phyloP scores from a whole-genome alignment of 257 asterid genomes.

The Paraleonurus japonicus region DNA sequence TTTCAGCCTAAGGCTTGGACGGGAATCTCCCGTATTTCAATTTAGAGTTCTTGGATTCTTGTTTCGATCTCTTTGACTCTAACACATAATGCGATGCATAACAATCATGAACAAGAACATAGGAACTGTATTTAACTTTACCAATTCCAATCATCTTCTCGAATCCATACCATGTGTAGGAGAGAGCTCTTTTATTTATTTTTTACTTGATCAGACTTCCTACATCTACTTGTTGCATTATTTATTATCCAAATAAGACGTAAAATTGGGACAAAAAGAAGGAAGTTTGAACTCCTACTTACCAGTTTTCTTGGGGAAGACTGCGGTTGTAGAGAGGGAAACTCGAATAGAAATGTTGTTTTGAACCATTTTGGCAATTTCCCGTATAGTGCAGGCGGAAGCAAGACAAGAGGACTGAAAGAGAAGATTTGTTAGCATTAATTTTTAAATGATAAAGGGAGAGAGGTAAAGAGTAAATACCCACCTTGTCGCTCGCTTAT shows the following conservation, averaged over 20 bases:
- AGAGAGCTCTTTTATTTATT: background rate
- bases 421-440: background rate
- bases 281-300: slow-evolving; percentile 13
- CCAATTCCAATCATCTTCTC: background rate
- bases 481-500: slow-evolving; percentile 85
- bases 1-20: too few relatives aligned
- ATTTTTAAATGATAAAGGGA: too few relatives aligned
- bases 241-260: background rate
- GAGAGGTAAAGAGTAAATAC: background rate
- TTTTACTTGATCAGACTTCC: too few relatives aligned
- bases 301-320: slow-evolving; percentile 82
- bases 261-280: background rate
- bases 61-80: too few relatives aligned
- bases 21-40: too few relatives aligned
- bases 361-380: slow-evolving; percentile 73
- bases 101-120: too few relatives aligned
- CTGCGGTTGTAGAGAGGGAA: slow-evolving; percentile 83
- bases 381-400: slow-evolving; percentile 84
- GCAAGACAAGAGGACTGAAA: slow-evolving; percentile 83
- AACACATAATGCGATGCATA: too few relatives aligned
- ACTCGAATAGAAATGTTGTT: slow-evolving; percentile 66
- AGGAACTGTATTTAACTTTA: background rate
- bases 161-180: too few relatives aligned
- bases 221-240: too few relatives aligned
- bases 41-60: too few relatives aligned